These are phyloP conservation scores for Boehmeria nivea DNA, from an alignment of 306 rosid genomes.

Conservation along the genomic window DNA sequence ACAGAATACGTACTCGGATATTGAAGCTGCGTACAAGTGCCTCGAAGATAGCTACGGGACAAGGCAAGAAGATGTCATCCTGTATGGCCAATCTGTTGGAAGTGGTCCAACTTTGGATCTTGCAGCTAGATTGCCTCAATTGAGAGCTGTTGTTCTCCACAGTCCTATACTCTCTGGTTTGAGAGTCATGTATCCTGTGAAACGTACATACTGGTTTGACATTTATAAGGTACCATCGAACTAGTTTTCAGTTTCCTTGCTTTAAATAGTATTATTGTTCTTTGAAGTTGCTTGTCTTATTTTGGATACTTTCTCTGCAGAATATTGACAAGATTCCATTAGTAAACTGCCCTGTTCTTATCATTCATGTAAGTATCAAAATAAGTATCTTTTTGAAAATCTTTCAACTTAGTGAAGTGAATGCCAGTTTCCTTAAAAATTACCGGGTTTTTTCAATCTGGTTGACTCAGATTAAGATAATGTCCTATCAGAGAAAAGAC, in stretches of 20 bases:
- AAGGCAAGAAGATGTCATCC: constrained; percentile 80
- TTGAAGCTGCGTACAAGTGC: constrained; percentile 86
- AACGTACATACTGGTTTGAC: constrained; percentile 89
- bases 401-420: no score
- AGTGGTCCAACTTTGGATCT: constrained; percentile 95
- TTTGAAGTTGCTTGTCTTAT: constrained; percentile 9
- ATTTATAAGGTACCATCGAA: constrained; percentile 65
- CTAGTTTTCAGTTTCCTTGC: constrained; percentile 5
- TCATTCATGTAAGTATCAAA: constrained; percentile 68
- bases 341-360: constrained; percentile 82
- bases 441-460: no score
- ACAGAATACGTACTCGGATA: constrained; percentile 91
- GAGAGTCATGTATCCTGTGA: constrained; percentile 95
- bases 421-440: no score
- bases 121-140: constrained; percentile 72
- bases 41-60: constrained; percentile 86
- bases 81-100: constrained; percentile 93
- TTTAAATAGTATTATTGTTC: no score
- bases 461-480: no score
- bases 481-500: no score
- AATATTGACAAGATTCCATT: constrained; percentile 84
- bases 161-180: constrained; percentile 95
- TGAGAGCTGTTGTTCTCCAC: constrained; percentile 85
- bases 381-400: background rate
- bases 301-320: constrained; percentile 31